Percentiles rank a stretch among this genome's conserved stretches.
phyloP scores from a whole-genome alignment of 805 yeast species.

The Cyberlindnera saturnus region DNA sequence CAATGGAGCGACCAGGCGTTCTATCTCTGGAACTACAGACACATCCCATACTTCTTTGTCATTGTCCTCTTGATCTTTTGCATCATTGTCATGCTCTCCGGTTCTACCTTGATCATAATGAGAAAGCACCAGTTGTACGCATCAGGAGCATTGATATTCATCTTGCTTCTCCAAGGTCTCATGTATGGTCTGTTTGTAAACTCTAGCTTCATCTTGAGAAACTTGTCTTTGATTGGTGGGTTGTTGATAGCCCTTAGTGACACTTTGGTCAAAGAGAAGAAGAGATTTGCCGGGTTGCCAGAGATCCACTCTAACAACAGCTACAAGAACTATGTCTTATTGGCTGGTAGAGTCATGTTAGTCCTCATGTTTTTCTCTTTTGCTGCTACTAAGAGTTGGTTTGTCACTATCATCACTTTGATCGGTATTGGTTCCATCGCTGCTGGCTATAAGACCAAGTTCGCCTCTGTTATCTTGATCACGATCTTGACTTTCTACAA shows the following conservation, averaged over 20 bases:
- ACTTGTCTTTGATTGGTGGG: constrained; percentile 89
- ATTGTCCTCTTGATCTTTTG: constrained; percentile 61
- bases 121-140: constrained; percentile 67
- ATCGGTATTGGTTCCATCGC: constrained; percentile 75
- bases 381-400: constrained; percentile 69
- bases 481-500: constrained; percentile 71
- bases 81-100: constrained; percentile 62
- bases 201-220: constrained; percentile 75
- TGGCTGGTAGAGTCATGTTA: constrained; percentile 84
- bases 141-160: constrained; percentile 59
- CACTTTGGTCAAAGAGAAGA: constrained; percentile 70
- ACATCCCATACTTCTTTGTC: constrained; percentile 71
- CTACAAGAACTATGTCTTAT: constrained; percentile 67
- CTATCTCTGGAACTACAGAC: constrained; percentile 75
- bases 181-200: constrained; percentile 85
- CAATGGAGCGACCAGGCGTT: constrained; percentile 92
- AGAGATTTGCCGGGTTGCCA: constrained; percentile 40
- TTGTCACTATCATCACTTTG: constrained; percentile 57
- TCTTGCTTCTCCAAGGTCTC: constrained; percentile 77
- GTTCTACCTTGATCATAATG: constrained; percentile 65
- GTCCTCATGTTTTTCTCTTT: constrained; percentile 83
- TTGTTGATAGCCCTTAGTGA: constrained; percentile 82
- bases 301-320: constrained; percentile 59
- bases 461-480: constrained; percentile 69
- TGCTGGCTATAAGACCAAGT: constrained; percentile 88